A percentile compares a stretch with the other conserved stretches of the same genome.
Evolutionary conservation across 1,284 basidiomycete species (phyloP).

Genomic region (Irpex lacteus): DNA sequence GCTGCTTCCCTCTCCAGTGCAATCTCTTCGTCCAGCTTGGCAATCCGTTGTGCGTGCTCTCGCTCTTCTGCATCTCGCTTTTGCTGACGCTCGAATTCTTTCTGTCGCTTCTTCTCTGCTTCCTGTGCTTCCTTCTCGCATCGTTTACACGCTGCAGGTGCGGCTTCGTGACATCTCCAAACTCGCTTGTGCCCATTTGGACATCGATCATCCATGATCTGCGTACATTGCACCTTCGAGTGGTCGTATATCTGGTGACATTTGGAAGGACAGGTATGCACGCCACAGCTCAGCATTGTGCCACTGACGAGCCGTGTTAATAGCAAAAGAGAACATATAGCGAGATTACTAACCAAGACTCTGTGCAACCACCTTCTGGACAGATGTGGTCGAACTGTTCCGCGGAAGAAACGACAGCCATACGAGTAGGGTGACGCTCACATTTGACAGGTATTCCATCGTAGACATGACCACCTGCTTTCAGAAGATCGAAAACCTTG

Average conservation of each 20-base stretch:
- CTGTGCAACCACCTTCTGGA: slow-evolving; percentile 61
- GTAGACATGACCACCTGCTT: slow-evolving; percentile 43
- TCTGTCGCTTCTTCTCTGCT: slow-evolving; percentile 29
- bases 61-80: slow-evolving; percentile 31
- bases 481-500: slow-evolving; percentile 42
- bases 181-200: slow-evolving; percentile 30
- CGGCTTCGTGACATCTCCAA: slow-evolving; percentile 34
- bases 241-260: slow-evolving; percentile 55
- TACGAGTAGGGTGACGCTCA: slow-evolving; percentile 47
- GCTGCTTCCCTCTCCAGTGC: slow-evolving; percentile 19
- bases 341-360: slow-evolving; percentile 44
- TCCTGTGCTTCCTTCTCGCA: slow-evolving; percentile 31
- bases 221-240: slow-evolving; percentile 40
- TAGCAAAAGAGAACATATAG: neutral
- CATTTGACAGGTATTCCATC: slow-evolving; percentile 58
- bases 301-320: slow-evolving; percentile 33
- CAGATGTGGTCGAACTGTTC: slow-evolving; percentile 48
- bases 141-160: slow-evolving; percentile 28
- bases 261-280: slow-evolving; percentile 50
- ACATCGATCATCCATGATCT: slow-evolving; percentile 32
- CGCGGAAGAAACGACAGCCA: slow-evolving; percentile 32
- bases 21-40: slow-evolving; percentile 31
- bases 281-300: slow-evolving; percentile 41
- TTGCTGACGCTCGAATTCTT: slow-evolving; percentile 31
- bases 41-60: slow-evolving; percentile 31